A percentile compares a stretch with the other conserved stretches of the same genome.
Conservation (phyloP, 179 eudicot species). For the Gypsophila paniculata region DNA sequence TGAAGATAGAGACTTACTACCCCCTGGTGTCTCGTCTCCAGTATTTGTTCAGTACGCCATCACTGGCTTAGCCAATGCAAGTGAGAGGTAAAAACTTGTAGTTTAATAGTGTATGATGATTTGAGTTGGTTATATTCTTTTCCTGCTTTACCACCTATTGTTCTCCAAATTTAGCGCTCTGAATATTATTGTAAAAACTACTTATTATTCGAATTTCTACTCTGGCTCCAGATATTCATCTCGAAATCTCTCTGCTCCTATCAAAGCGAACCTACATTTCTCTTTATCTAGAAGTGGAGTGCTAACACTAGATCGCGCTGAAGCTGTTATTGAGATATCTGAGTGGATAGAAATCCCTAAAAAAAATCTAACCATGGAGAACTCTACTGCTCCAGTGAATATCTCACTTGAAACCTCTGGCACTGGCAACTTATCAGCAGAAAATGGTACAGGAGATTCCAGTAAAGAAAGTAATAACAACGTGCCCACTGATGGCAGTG, state of each 20-base stretch:
- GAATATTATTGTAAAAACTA: not conserved
- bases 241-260: slow-evolving; percentile 81
- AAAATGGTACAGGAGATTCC: slow-evolving; percentile 40
- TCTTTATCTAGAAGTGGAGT: slow-evolving; percentile 85
- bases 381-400: slow-evolving; percentile 57
- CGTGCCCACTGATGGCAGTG: slow-evolving; percentile 37
- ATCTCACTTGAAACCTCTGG: slow-evolving; percentile 38
- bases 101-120: slow-evolving; percentile 11
- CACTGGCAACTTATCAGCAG: slow-evolving; percentile 45
- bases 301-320: slow-evolving; percentile 80
- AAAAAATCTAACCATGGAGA: slow-evolving; percentile 66
- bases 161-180: not conserved
- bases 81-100: slow-evolving; percentile 58
- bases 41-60: slow-evolving; percentile 64
- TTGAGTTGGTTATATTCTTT: slow-evolving; percentile 12
- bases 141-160: not conserved
- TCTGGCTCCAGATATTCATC: slow-evolving; percentile 56
- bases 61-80: slow-evolving; percentile 74
- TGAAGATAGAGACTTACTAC: slow-evolving; percentile 61
- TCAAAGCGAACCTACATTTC: slow-evolving; percentile 91
- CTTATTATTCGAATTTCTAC: not conserved
- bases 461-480: slow-evolving; percentile 48
- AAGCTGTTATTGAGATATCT: slow-evolving; percentile 82
- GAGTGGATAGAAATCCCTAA: slow-evolving; percentile 96
- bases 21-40: slow-evolving; percentile 67